phyloP scores from a whole-genome alignment of 2,329 filamentous ascomycete genomes.

The Sporothrix brasiliensis region DNA sequence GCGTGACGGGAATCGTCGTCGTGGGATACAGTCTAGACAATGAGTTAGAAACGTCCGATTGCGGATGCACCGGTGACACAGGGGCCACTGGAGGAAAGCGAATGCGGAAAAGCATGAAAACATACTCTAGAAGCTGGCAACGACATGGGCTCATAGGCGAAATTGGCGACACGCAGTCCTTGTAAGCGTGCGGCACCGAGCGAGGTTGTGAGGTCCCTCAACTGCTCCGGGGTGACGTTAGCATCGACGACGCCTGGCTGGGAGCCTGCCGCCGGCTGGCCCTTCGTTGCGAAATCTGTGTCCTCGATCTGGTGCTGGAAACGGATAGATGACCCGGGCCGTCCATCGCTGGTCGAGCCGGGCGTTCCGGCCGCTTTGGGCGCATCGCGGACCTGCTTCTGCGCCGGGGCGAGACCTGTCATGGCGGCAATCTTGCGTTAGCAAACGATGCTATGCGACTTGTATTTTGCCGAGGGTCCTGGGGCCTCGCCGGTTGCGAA shows the following conservation, averaged over 20 bases:
- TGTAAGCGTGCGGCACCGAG: slow-evolving; percentile 77
- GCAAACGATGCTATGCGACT: slow-evolving; percentile 1
- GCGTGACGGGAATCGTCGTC: slow-evolving; percentile 63
- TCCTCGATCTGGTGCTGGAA: slow-evolving; percentile 73
- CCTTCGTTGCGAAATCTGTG: slow-evolving; percentile 55
- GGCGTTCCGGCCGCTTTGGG: slow-evolving; percentile 31
- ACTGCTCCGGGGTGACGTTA: slow-evolving; percentile 58
- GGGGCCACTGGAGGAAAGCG: neutral
- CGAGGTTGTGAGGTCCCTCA: slow-evolving; percentile 67
- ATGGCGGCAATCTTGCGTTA: slow-evolving; percentile 25
- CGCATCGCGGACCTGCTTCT: slow-evolving; percentile 22
- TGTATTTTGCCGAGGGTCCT: neutral
- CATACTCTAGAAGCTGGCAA: slow-evolving; percentile 78
- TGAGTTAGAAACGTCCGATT: neutral
- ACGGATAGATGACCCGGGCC: slow-evolving; percentile 54
- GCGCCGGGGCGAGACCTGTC: slow-evolving; percentile 24
- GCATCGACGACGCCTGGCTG: slow-evolving; percentile 29
- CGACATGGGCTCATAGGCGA: slow-evolving; percentile 87
- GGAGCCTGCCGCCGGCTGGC: slow-evolving; percentile 42
- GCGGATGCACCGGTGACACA: neutral
- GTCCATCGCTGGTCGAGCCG: slow-evolving; percentile 38
- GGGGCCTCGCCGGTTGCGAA: slow-evolving; percentile 1
- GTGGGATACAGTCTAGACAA: slow-evolving; percentile 57
- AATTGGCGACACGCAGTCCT: slow-evolving; percentile 80
- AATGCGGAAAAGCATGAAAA: slow-evolving; percentile 2